Evolutionary conservation across 2,329 filamentous ascomycete species (phyloP), one percentile per base, ranked within the genome.

Genomic region (Lasiodiplodia sp.): DNA sequence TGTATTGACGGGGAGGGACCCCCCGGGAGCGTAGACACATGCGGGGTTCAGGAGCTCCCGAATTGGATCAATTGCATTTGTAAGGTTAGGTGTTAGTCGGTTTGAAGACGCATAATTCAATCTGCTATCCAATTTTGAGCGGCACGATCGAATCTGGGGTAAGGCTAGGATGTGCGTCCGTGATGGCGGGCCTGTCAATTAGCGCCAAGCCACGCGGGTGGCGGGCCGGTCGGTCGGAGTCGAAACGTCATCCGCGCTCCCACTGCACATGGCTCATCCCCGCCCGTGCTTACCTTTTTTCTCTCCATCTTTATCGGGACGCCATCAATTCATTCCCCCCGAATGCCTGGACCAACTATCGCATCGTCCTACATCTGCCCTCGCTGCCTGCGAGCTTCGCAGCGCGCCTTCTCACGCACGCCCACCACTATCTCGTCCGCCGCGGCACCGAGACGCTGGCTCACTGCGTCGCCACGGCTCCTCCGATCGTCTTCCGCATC

Each of bases 321-420:
- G 23, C 23, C 14, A 10, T 25, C 37, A 16, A 38, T n/a, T 55
- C 3, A 57, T 16, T 4, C 12, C 8, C 62, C 34, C 44, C 44
- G 38, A 21, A 68, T 68, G 67, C 51, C 58, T 68, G 40, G 38
- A 40, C 25, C 58, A 65, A 63, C 44, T 0, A 16, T 44, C 18
- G 25, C 28, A n/a, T n/a, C 44, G 16, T 69, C 71, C 21, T 77
- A 76, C 34, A 75, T 78, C 60, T 82, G 77, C 74, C 73, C 79
- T 76, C 77, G 80, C 77, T 81, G 78, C 70, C 68, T 81, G 78
- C 80, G 78, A 74, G 75, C 73, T 55, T 66, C 57, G 18, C 64
- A 69, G 58, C 62, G 65, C 57, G 52, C 69, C 55, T 70, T 67
- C 67, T 60, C 68, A 65, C 57, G 34, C 34, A 23, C 55, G 23